Base-by-base conservation (phyloP, 2,329 filamentous ascomycete genomes). In the Tolypocladium nubicola region DNA sequence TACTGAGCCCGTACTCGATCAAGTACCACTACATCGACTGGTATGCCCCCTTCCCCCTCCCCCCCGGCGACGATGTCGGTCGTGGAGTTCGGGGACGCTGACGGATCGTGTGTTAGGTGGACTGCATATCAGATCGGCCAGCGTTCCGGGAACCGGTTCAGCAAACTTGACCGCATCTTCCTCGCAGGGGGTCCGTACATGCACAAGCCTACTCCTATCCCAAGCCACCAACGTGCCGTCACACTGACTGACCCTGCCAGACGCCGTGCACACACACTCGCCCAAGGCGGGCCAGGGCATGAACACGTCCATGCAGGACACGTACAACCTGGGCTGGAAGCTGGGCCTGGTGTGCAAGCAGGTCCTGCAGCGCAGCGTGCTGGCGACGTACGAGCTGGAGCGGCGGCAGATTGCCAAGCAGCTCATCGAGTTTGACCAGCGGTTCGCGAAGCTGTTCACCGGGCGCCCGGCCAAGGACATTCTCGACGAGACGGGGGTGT, bases 251-350 rank as follows among this genome's bases (percentile, higher is more conserved):
- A 54, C 43, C 13, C 26, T 14, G 33, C 54, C 47, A 56, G 86
- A 84, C 68, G 85, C 79, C 1, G 78, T 81, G 1, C 73, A 80
- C 66, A 75, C 78, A 10, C 67, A 75, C 78, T 30, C 75, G 40
- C 84, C 84, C 23, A 87, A 87, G 64, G 84, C 83, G 0, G 84
- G 84, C 2, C 85, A 88, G 65, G 86, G 86, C 14, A 88, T 89
- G 85, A 89, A 89, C 62, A 81, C 87, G 2, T 81, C 77, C 37
- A 86, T 89, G 81, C 85, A 87, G 63, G 86, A 89, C 66, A 54
- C 65, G 2, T 67, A 63, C 65, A 83, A 83, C 56, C 75, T 83
- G 0, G 80, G 78, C 0, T 84, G 80, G 80, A 83, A 84, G 65
- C 64, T 84, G 1, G 78, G 75, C 0, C 65, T 71, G 1, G 77